phyloP scores from a whole-genome alignment of 495 filamentous ascomycete species.

The Corynascus novoguineensis region DNA sequence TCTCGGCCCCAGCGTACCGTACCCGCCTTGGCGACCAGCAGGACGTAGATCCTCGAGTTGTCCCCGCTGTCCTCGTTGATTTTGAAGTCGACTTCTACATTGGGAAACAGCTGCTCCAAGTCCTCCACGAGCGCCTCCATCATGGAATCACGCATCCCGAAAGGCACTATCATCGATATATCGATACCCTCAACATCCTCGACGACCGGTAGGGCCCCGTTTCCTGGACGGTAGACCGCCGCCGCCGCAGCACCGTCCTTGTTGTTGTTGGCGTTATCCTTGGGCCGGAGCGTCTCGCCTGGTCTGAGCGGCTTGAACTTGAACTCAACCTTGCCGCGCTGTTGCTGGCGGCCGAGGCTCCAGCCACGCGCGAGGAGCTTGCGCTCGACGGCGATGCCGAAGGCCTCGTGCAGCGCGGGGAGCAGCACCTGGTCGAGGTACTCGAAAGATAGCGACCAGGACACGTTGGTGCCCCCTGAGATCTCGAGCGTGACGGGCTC shows the following conservation, averaged over 20 bases:
- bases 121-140: slow-evolving; percentile 33
- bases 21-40: slow-evolving; percentile 65
- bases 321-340: slow-evolving; percentile 56
- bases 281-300: slow-evolving; percentile 42
- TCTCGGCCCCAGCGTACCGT: slow-evolving; percentile 62
- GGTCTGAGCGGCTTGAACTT: slow-evolving; percentile 48
- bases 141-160: slow-evolving; percentile 38
- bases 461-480: slow-evolving; percentile 72
- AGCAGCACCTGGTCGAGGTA: slow-evolving; percentile 71
- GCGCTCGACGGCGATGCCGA: slow-evolving; percentile 53
- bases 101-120: slow-evolving; percentile 36
- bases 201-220: background rate
- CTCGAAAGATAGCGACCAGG: slow-evolving; percentile 66
- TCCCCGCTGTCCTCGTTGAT: slow-evolving; percentile 54
- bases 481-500: slow-evolving; percentile 54
- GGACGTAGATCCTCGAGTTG: slow-evolving; percentile 59
- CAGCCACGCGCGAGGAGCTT: slow-evolving; percentile 60
- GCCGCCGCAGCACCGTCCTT: slow-evolving; percentile 18
- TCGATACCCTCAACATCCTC: slow-evolving; percentile 50
- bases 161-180: slow-evolving; percentile 53
- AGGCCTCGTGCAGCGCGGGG: slow-evolving; percentile 60
- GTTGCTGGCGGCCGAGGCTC: slow-evolving; percentile 52
- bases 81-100: slow-evolving; percentile 46
- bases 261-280: too few species aligned
- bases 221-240: too few species aligned